Base-by-base conservation (phyloP, 2,329 filamentous ascomycete genomes). In the Fusarium pilosicola region DNA sequence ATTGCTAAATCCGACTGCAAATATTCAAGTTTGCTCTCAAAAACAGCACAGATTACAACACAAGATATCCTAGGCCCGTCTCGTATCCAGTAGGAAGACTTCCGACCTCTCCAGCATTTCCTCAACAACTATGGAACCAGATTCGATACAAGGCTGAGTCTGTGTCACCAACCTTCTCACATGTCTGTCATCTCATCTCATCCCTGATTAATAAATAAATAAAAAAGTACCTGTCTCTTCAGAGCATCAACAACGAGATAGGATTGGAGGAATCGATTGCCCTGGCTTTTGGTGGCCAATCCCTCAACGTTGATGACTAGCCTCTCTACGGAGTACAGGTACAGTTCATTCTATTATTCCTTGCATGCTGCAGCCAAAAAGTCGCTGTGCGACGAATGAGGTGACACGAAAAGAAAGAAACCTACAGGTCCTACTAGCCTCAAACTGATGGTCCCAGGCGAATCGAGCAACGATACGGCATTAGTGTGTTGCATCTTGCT, bases 311-410 rank as follows among this genome's bases (percentile, higher is more conserved):
- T 44, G 42, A 63, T 62, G 68, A 58, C 57, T 56, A 65, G 64
- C 68, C 42, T 68, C 34, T 46, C 28, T 49, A n/a, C 49, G 64
- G 41, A 34, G 65, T 65, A 69, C 58, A 51, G 51, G 26, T 45
- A 45, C 17, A 42, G 49, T 34, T 15, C 65, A 68, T 38, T 42
- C 14, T 24, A 45, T 46, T 68, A 73, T 77, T 76, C 66, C 76
- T 73, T 78, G 74, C 74, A 77, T 77, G 61, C 70, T 73, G 72
- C 73, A 76, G 62, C 65, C 70, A 46, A 46, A 61, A 41, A 61
- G 46, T 49, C 41, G 32, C 49, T 73, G 59, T 67, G 65, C 70
- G 46, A 62, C 68, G 64, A 74, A 69, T 69, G 26, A 62, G 39
- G 51, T 41, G 63, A 64, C 52, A 60, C 62, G 68, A 46, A 65